These are phyloP conservation scores for Aspergillus haitiensis DNA, from an alignment of 495 filamentous ascomycete genomes.

Conservation along the genomic window DNA sequence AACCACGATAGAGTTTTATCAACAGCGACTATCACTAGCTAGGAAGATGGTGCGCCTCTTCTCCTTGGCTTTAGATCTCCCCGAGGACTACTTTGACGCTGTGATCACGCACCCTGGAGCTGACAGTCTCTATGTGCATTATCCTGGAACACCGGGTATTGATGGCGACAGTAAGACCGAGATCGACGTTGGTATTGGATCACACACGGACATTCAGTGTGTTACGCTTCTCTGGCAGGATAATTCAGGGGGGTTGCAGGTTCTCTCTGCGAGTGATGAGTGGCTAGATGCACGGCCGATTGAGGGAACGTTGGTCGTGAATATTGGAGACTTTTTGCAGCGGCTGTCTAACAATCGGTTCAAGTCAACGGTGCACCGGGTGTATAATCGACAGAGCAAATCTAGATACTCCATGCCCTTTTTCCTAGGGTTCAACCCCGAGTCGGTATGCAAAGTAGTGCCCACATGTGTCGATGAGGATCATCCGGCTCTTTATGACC, in stretches of 20 bases:
- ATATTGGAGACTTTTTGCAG: constrained; percentile 66
- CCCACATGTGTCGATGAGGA: constrained; percentile 53
- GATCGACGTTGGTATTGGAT: constrained; percentile 52
- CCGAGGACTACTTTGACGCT: constrained; percentile 53
- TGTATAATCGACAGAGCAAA: constrained; percentile 48
- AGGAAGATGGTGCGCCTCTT: constrained; percentile 50
- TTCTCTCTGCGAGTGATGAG: constrained; percentile 49
- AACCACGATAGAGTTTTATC: constrained; percentile 49
- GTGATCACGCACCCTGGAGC: constrained; percentile 52
- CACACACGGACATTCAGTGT: constrained; percentile 59
- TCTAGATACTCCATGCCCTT: constrained; percentile 61
- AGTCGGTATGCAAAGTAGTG: constrained; percentile 47
- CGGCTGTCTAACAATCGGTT: constrained; percentile 61
- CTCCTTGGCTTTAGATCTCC: constrained; percentile 49
- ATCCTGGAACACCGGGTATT: constrained; percentile 42
- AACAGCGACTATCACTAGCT: constrained; percentile 45
- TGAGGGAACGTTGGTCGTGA: constrained; percentile 61
- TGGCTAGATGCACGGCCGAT: constrained; percentile 59
- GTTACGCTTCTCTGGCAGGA: constrained; percentile 61
- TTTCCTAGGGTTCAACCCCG: constrained; percentile 55
- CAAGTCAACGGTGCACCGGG: constrained; percentile 60
- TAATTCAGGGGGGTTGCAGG: constrained; percentile 53
- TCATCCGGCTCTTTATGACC: constrained; percentile 56
- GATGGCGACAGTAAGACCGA: constrained; percentile 21
- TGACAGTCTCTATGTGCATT: constrained; percentile 53